Percentiles rank a stretch among this genome's conserved stretches.
phyloP scores from a whole-genome alignment of 2,329 filamentous ascomycete genomes.

The Zopfia rhizophila region DNA sequence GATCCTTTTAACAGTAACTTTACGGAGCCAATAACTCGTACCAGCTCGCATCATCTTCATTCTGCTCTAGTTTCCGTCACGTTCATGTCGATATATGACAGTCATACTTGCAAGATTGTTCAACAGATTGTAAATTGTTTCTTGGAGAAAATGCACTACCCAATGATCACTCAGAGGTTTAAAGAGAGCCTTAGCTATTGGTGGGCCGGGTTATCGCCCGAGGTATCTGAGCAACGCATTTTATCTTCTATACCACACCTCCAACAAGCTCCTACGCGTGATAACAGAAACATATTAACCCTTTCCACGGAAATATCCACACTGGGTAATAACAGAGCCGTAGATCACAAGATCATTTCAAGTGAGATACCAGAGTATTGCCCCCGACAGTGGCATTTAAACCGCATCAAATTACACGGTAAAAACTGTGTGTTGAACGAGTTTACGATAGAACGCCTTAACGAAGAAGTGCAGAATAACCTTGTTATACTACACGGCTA shows the following conservation, averaged over 20 bases:
- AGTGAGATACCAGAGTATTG: conserved; percentile 74
- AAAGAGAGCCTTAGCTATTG: too few relatives aligned
- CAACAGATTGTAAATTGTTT: too few relatives aligned
- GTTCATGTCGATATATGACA: too few relatives aligned
- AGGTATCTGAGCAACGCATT: conserved; percentile 86
- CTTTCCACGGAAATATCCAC: conserved; percentile 54
- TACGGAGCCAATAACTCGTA: too few relatives aligned
- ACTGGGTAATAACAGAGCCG: conserved; percentile 43
- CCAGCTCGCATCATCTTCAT: too few relatives aligned
- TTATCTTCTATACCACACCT: conserved; percentile 87
- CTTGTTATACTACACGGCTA: conserved; percentile 98
- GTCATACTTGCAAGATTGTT: too few relatives aligned
- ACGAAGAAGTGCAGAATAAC: conserved; percentile 82
- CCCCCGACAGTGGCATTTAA: conserved; percentile 84
- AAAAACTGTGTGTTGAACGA: conserved; percentile 92
- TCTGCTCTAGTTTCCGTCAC: too few relatives aligned
- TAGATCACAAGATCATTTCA: conserved; percentile 59
- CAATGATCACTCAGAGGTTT: too few relatives aligned
- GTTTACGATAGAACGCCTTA: conserved; percentile 86
- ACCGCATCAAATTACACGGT: conserved; percentile 84
- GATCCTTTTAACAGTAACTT: too few relatives aligned
- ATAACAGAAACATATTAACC: conserved; percentile 60
- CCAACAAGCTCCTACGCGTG: conserved; percentile 74
- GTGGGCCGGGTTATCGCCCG: conserved; percentile 88
- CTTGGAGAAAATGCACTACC: too few relatives aligned